A percentile compares a stretch with the other conserved stretches of the same genome.
These are phyloP conservation scores for Phaeosphaeriaceae sp. DNA, from an alignment of 2,329 filamentous ascomycete species.

Conservation along the genomic window DNA sequence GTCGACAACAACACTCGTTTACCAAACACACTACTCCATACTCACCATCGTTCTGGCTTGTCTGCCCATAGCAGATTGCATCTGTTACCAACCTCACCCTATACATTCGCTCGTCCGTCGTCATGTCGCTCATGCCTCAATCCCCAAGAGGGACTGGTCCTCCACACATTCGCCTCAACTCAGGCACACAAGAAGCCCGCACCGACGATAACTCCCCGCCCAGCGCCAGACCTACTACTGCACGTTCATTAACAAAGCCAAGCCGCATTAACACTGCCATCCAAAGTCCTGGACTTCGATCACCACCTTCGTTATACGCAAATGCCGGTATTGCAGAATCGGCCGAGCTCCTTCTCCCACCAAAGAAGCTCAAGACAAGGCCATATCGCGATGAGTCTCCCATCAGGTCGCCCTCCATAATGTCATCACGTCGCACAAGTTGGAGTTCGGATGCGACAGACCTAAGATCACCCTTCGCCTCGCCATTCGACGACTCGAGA, in stretches of 20 bases:
- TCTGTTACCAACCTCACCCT: constrained; percentile 30
- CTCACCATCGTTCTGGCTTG: constrained; percentile 21
- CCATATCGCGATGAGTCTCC: constrained; percentile 60
- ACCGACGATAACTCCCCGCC: constrained; percentile 42
- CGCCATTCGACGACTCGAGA: constrained; percentile 66
- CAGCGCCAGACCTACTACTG: constrained; percentile 43
- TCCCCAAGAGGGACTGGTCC: constrained; percentile 47
- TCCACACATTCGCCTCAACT: constrained; percentile 70
- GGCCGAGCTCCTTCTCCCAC: constrained; percentile 59
- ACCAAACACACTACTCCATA: constrained; percentile 9
- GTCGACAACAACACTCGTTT: constrained; percentile 37
- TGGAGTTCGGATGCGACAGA: constrained; percentile 68
- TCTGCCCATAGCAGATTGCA: constrained; percentile 21
- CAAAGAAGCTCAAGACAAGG: constrained; percentile 55
- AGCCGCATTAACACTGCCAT: constrained; percentile 47
- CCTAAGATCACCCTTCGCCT: constrained; percentile 58
- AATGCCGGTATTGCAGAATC: constrained; percentile 50
- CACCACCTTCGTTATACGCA: constrained; percentile 44
- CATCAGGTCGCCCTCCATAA: constrained; percentile 58
- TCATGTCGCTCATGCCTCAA: constrained; percentile 28
- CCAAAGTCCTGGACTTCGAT: constrained; percentile 28
- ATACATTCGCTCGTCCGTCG: constrained; percentile 33
- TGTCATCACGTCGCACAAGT: constrained; percentile 68
- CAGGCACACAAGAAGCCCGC: constrained; percentile 61
- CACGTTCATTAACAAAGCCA: constrained; percentile 54